These are phyloP conservation scores for Trichocladium uniseriatum DNA, from an alignment of 495 filamentous ascomycete genomes.

Conservation along the genomic window DNA sequence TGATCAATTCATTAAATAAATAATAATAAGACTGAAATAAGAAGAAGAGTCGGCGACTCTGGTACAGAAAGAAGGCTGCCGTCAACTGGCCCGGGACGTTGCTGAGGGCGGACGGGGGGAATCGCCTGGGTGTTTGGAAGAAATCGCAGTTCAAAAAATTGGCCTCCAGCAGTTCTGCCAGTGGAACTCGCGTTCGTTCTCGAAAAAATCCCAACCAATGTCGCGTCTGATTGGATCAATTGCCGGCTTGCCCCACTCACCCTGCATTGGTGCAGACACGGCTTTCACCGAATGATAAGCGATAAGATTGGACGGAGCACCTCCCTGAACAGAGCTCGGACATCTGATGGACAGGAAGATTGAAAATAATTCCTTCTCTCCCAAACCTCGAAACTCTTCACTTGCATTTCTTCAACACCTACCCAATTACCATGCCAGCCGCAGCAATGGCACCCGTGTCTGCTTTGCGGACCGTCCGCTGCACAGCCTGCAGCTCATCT, in stretches of 20 bases:
- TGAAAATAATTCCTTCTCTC: too few relatives aligned
- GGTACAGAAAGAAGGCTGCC: slow-evolving; percentile 4
- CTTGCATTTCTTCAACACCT: not conserved
- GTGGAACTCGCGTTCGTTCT: not conserved
- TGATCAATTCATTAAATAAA: slow-evolving; percentile 17
- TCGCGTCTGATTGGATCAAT: slow-evolving; percentile 4
- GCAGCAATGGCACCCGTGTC: slow-evolving; percentile 13
- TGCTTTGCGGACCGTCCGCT: slow-evolving; percentile 16
- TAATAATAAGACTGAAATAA: slow-evolving; percentile 2
- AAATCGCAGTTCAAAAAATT: slow-evolving; percentile 3
- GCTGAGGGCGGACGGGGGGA: not conserved
- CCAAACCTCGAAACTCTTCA: too few relatives aligned
- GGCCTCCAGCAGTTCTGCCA: not conserved
- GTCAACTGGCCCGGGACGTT: not conserved
- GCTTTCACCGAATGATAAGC: too few relatives aligned
- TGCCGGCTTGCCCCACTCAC: not conserved
- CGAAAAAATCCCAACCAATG: slow-evolving; percentile 4
- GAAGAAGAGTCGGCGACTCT: slow-evolving; percentile 1
- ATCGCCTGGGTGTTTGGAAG: not conserved
- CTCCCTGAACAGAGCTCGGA: too few relatives aligned
- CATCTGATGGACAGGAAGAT: too few relatives aligned
- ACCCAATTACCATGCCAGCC: not conserved
- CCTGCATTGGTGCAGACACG: not conserved
- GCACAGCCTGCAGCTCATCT: slow-evolving; percentile 21
- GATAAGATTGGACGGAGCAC: not conserved